Conservation (phyloP, 2,329 filamentous ascomycete species). For the Coniochaeta sp. region DNA sequence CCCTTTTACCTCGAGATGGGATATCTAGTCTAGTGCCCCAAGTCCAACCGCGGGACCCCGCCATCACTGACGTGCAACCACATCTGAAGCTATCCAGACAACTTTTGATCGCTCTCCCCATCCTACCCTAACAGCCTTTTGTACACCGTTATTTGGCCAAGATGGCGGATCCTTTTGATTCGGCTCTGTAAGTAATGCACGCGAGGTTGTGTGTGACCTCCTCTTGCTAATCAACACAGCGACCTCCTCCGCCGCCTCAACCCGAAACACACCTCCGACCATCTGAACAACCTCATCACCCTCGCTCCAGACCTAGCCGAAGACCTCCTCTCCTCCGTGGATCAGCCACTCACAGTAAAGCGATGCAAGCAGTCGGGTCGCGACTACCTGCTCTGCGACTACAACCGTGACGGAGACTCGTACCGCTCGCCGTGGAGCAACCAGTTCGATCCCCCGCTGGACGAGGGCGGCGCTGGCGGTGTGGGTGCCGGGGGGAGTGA, state of each 20-base stretch:
- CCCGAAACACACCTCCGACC: conserved; percentile 81
- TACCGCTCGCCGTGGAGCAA: conserved; percentile 99
- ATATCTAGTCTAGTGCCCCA: not conserved
- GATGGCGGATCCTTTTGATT: conserved; percentile 62
- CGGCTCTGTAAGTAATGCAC: conserved; percentile 55
- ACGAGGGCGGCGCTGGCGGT: conserved; percentile 49
- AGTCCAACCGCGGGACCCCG: not conserved
- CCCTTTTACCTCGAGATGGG: not conserved
- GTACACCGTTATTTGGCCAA: conserved; percentile 7
- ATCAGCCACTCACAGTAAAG: conserved; percentile 83
- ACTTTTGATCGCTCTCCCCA: not conserved
- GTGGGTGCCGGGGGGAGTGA: conserved; percentile 44
- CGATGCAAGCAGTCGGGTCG: conserved; percentile 83
- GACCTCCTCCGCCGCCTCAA: conserved; percentile 97
- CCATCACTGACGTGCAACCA: not conserved
- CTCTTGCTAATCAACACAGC: conserved; percentile 40
- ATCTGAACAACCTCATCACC: conserved; percentile 81
- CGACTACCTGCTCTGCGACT: conserved; percentile 97
- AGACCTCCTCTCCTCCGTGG: conserved; percentile 94
- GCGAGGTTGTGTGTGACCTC: not conserved
- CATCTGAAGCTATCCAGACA: not conserved
- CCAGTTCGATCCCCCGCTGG: conserved; percentile 88
- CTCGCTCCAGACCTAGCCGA: conserved; percentile 90
- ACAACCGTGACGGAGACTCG: conserved; percentile 97
- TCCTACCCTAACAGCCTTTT: conserved; percentile 6